Conservation (phyloP, 2,329 filamentous ascomycete genomes). For the Aspergillus pseudoterreus region DNA sequence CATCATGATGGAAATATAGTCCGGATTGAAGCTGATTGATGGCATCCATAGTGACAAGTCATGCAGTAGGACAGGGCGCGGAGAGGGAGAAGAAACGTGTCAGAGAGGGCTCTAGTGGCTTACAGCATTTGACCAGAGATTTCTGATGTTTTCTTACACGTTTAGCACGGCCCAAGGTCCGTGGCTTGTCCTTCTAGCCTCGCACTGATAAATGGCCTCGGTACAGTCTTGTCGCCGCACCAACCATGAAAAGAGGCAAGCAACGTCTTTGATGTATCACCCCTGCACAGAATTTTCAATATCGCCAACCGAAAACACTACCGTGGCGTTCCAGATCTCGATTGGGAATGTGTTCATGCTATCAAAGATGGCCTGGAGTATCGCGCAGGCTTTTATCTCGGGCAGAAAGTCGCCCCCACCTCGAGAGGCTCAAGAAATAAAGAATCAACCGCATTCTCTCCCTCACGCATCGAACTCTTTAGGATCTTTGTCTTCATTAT, state of each 20-base stretch:
- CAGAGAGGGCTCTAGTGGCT: no score
- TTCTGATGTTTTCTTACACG: background rate
- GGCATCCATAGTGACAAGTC: background rate
- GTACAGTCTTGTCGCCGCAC: no score
- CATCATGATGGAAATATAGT: background rate
- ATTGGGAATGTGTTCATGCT: background rate
- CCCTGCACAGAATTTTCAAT: no score
- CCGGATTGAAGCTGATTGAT: background rate
- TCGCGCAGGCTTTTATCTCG: background rate
- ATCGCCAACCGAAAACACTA: background rate
- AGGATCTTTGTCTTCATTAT: background rate
- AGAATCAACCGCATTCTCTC: background rate
- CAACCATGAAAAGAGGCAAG: no score
- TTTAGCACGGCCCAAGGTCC: no score
- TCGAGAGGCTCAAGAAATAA: background rate
- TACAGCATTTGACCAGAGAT: background rate
- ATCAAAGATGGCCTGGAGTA: background rate
- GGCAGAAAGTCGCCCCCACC: background rate
- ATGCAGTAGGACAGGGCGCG: background rate
- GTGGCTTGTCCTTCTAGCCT: no score
- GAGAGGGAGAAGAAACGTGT: background rate
- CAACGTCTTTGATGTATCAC: no score
- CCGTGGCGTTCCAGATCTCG: slow-evolving; percentile 1
- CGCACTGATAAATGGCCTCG: no score
- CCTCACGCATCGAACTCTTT: background rate